Evolutionary conservation across 2,329 filamentous ascomycete species (phyloP).

Genomic region (Nemania sp.): DNA sequence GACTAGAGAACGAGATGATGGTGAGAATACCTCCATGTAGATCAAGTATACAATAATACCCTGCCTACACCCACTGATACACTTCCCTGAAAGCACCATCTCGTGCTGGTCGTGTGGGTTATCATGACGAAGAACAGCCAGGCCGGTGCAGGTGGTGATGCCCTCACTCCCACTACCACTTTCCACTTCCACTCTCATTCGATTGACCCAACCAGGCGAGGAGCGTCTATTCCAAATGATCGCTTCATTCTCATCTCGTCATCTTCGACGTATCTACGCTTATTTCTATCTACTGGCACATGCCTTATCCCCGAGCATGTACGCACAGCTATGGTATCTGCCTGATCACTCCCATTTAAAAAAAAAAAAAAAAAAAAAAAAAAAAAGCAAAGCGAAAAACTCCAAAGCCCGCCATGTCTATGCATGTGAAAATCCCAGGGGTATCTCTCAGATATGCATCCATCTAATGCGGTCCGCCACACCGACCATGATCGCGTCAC

Average conservation of each 20-base stretch:
- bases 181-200: neutral
- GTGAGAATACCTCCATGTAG: too few relatives aligned
- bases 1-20: neutral
- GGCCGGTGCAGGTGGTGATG: neutral
- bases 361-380: too few relatives aligned
- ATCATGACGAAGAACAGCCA: too few relatives aligned
- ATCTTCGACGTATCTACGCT: neutral
- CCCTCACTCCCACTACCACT: neutral
- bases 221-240: neutral
- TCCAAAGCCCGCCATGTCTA: constrained; percentile 16
- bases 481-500: neutral
- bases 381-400: constrained; percentile 23
- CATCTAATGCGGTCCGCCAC: neutral
- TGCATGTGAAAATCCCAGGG: constrained; percentile 19
- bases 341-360: too few relatives aligned
- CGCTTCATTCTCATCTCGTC: neutral
- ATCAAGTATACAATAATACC: neutral
- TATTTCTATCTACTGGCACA: neutral
- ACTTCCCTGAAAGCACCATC: too few relatives aligned
- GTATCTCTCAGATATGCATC: constrained; percentile 17
- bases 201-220: neutral
- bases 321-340: neutral
- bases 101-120: too few relatives aligned
- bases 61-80: neutral
- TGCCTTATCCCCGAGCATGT: neutral